Base-by-base conservation (phyloP, 1,139 yeast species). In the Saccharomyces hybrid region DNA sequence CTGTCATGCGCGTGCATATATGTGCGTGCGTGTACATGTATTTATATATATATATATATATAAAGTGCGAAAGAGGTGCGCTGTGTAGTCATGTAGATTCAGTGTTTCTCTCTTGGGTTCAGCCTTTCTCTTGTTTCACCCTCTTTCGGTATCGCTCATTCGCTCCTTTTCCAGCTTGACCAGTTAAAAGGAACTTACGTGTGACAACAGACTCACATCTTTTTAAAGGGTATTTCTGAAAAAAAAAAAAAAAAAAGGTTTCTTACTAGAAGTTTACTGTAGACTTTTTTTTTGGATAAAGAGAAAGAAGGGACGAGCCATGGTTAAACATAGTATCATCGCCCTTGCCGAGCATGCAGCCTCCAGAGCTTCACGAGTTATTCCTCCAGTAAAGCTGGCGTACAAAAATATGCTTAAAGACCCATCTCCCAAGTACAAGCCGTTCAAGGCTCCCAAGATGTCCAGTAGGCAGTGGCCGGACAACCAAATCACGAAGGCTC, bases 401-500 rank as follows among this genome's bases (percentile, higher is more conserved):
- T 73, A 73, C 56, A 69, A 67, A 49, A 72, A 73, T 54, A 80
- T 83, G 86, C 75, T 83, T 59, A 77, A 77, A 64, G 93, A 89
- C 66, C 97, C 97, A 6, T 82, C 89, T 27, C 69, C 71, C 26
- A 93, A 93, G 69, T 93, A 93, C 72, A 79, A 75, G 64, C 77
- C 85, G 51, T 88, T 86, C 66, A 79, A 83, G 55, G 81, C 85
- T 2, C 75, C 91, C 50, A 71, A 83, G 50, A 76, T 91, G 60
- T 83, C 88, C 27, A 80, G 86, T 65, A 82, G 99, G 63, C 81
- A 83, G 60, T 93, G 99, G 99, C 99, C 99, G 9, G 74, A 80
- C 58, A 83, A 81, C 54, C 74, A 83, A 44, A 78, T 93, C 62
- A 80, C 81, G 53, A 84, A 84, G 70, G 86, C 97, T 2, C 98